Conservation (phyloP, 73 alveolate species). For the Paramecium octaurelia region DNA sequence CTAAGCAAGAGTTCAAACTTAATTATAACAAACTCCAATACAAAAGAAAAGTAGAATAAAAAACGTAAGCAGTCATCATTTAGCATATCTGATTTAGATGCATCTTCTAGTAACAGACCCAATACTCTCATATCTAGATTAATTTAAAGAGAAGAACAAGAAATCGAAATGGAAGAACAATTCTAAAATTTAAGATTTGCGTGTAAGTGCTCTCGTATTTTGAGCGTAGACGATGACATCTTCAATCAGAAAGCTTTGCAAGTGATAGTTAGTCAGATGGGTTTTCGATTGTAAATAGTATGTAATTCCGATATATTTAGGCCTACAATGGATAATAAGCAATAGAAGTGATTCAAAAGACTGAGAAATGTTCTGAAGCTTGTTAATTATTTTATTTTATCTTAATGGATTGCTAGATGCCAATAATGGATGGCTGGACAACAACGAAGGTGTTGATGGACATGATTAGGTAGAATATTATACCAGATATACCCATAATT, state of each 20-base stretch:
- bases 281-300: slow-evolving; percentile 2
- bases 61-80: neutral
- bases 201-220: neutral
- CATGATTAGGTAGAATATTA: slow-evolving; percentile 1
- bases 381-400: slow-evolving; percentile 37
- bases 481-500: slow-evolving; percentile 53
- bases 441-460: neutral
- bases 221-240: slow-evolving; percentile 58
- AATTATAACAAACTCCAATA: neutral
- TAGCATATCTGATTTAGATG: neutral
- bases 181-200: neutral
- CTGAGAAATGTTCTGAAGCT: slow-evolving; percentile 21
- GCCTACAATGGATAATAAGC: slow-evolving; percentile 59
- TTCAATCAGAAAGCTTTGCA: slow-evolving; percentile 35
- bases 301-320: neutral
- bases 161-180: neutral
- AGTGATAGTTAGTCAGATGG: slow-evolving; percentile 20
- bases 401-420: slow-evolving; percentile 61
- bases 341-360: neutral
- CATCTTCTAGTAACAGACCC: neutral
- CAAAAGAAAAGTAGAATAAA: neutral
- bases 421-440: slow-evolving; percentile 62
- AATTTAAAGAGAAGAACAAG: neutral
- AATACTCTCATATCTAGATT: neutral
- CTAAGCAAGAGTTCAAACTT: neutral